These are phyloP conservation scores for Geotrichum cucujoidarum DNA, from an alignment of 1,139 yeast species.

Conservation along the genomic window DNA sequence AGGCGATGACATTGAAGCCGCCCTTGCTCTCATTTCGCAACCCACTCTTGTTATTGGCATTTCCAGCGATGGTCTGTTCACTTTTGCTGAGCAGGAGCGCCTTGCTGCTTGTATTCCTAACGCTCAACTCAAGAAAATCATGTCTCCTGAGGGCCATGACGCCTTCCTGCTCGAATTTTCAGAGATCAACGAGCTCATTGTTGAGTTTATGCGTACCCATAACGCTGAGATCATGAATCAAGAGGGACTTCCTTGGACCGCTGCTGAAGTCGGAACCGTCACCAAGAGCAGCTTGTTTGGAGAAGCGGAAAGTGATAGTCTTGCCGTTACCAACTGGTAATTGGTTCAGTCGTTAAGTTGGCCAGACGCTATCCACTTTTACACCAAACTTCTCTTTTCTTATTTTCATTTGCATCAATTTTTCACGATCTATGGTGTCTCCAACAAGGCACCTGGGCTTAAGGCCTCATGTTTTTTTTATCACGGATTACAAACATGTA, in stretches of 20 bases:
- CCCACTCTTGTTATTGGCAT: constrained; percentile 87
- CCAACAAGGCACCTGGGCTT: background rate
- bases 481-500: too few species aligned
- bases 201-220: constrained; percentile 55
- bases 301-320: constrained; percentile 60
- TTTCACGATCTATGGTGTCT: background rate
- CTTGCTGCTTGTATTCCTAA: constrained; percentile 73
- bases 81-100: constrained; percentile 83
- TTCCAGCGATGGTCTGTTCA: constrained; percentile 86
- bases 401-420: background rate
- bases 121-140: constrained; percentile 60
- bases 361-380: too few species aligned
- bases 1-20: constrained; percentile 47
- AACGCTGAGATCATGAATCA: constrained; percentile 53
- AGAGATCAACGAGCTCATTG: constrained; percentile 66
- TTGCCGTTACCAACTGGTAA: constrained; percentile 81
- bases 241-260: constrained; percentile 48
- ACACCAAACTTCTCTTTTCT: background rate
- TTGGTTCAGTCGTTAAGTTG: background rate
- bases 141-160: constrained; percentile 97
- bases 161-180: constrained; percentile 89
- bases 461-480: too few species aligned
- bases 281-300: constrained; percentile 80
- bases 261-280: constrained; percentile 45
- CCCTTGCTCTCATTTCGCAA: constrained; percentile 54